Evolutionary conservation across 2,329 filamentous ascomycete genomes (phyloP), one percentile per base, ranked within the genome.

Genomic region (Penicillium sp.): DNA sequence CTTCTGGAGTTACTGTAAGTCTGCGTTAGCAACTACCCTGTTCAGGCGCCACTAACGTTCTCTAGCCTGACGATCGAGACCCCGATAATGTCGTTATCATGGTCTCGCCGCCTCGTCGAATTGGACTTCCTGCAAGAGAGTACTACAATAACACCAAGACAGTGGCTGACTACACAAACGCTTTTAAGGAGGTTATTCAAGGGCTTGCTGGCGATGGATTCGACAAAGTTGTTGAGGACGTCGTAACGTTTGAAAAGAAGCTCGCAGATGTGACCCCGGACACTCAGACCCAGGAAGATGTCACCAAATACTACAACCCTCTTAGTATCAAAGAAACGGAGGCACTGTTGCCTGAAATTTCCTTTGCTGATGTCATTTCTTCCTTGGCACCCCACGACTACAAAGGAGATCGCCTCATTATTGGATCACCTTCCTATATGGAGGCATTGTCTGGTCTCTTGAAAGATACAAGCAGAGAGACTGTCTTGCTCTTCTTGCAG

Each of bases 251-350:
- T 18, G 85, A 87, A 66, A 82, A 80, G 65, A 73, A 82, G 61
- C 78, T 88, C 46, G 85, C 85, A 4, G 74, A 78, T 46, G 78
- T 80, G 34, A 82, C 82, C 4, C 83, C 84, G 3, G 79, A 81
- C 56, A 78, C 80, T 1, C 80, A 84, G 66, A 81, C 84, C 51
- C 77, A 78, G 16, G 75, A 84, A 55, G 84, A 87, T 67, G 81
- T 87, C 42, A 86, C 83, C 11, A 82, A 87, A 74, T 84, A 81
- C 60, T 88, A 89, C 70, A 88, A 88, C 62, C 84, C 84, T 1
- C 80, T 81, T 67, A 78, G 78, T 8, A 69, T 87, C 16, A 71
- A 79, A 10, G 81, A 87, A 50, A 81, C 80, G 6, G 75, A 79
- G 32, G 73, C 74, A 3, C 72, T 88, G 19, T 70, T 81, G 0